A percentile compares a stretch with the other conserved stretches of the same genome.
These are phyloP conservation scores for Leccinum rimulosum DNA, from an alignment of 768 basidiomycete genomes.

Conservation along the genomic window DNA sequence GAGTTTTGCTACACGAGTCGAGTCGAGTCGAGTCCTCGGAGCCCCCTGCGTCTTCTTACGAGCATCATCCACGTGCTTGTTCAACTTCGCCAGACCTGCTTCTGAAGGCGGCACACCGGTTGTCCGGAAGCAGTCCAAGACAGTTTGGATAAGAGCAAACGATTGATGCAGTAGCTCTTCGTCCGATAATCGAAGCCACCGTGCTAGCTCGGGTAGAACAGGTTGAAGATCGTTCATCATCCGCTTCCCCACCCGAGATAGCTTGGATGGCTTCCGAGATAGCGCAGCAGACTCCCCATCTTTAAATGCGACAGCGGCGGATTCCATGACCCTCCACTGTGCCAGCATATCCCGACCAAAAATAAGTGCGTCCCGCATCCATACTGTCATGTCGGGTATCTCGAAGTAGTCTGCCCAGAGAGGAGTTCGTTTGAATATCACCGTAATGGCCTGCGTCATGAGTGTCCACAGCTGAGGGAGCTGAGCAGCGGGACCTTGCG, in stretches of 20 bases:
- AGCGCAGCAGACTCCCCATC: conserved; percentile 20
- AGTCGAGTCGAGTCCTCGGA: conserved; percentile 50
- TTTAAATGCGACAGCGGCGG: conserved; percentile 38
- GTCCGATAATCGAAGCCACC: conserved; percentile 93
- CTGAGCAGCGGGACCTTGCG: conserved; percentile 45
- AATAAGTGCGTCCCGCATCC: conserved; percentile 99
- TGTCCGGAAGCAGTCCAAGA: conserved; percentile 75
- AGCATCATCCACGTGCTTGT: conserved; percentile 61
- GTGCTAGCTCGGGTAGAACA: conserved; percentile 73
- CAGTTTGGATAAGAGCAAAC: conserved; percentile 74
- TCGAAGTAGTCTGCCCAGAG: conserved; percentile 81
- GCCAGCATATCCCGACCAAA: conserved; percentile 85
- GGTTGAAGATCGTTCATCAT: conserved; percentile 79
- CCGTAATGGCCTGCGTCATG: conserved; percentile 75
- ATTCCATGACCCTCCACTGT: conserved; percentile 78
- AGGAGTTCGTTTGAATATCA: conserved; percentile 84
- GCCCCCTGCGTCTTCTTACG: conserved; percentile 45
- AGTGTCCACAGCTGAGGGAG: conserved; percentile 76
- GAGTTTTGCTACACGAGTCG: conserved; percentile 59
- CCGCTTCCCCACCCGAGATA: conserved; percentile 60
- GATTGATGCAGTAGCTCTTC: conserved; percentile 89
- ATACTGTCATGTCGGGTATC: conserved; percentile 81
- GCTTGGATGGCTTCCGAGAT: conserved; percentile 38
- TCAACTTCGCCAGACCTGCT: conserved; percentile 61
- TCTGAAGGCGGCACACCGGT: conserved; percentile 54